Evolutionary conservation across 2,329 filamentous ascomycete species (phyloP).

Genomic region (Volutella citrinella): DNA sequence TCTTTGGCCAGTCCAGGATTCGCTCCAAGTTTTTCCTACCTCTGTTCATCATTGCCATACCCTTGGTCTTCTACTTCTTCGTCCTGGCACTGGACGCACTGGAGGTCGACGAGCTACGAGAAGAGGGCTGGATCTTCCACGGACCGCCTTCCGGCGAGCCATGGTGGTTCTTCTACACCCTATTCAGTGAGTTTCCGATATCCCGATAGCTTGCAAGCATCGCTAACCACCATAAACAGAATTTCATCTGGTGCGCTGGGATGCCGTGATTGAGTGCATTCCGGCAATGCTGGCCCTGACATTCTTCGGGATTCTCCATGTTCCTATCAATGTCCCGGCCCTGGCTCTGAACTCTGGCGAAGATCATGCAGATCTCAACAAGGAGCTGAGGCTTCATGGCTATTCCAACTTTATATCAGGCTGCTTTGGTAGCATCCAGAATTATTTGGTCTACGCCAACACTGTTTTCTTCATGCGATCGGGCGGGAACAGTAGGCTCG

Average conservation of each 20-base stretch:
- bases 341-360: conserved; percentile 87
- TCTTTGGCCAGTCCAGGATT: conserved; percentile 71
- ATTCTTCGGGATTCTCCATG: conserved; percentile 95
- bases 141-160: conserved; percentile 80
- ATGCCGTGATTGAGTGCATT: conserved; percentile 76
- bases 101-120: conserved; percentile 63
- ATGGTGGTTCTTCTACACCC: conserved; percentile 96
- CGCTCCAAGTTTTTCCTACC: conserved; percentile 84
- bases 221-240: conserved; percentile 47
- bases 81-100: conserved; percentile 68
- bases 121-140: conserved; percentile 86
- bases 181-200: conserved; percentile 67
- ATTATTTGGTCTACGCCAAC: conserved; percentile 97
- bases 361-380: conserved; percentile 87
- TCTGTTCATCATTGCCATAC: conserved; percentile 78
- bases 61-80: conserved; percentile 73
- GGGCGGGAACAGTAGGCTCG: conserved; percentile 81
- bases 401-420: conserved; percentile 91
- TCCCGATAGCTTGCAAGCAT: neutral
- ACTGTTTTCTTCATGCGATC: conserved; percentile 95
- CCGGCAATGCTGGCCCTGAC: conserved; percentile 96
- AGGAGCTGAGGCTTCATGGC: conserved; percentile 88
- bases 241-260: conserved; percentile 78
- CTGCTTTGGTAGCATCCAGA: conserved; percentile 82
- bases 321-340: conserved; percentile 96